Evolutionary conservation across 2,329 filamentous ascomycete species (phyloP), one percentile per base, ranked within the genome.

Genomic region (Amauroascus verrucosus): DNA sequence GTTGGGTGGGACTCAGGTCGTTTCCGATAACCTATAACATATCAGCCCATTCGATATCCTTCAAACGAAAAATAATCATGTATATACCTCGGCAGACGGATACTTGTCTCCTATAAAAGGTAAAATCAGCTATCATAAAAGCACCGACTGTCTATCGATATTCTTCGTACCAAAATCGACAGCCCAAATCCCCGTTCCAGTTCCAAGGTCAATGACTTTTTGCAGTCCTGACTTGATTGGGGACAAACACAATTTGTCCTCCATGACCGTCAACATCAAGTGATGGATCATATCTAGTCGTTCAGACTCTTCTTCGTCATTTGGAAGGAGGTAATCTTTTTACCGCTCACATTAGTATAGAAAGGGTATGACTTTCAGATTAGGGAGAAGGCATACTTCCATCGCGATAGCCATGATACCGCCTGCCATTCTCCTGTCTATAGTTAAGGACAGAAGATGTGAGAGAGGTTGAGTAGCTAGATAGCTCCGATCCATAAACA

Each of bases 201-300:
- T 78, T 3, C 75, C 76, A 16, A 78, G 63, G 60, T 78, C 77
- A 6, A 79, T 65, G 20, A 73, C 71, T 24, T 69, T 65, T 33
- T 65, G 66, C 1, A 70, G 69, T 16, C 26, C 43, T 5, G 55
- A 9, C 1, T 65, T 59, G 11, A 76, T 61, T 2, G 77, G 75
- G 6, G 74, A 71, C 13, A 73, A 65, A 59, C 70, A 70, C 4
- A 78, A 67, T 38, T 68, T 67, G 47, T 74, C 72, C 33, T 67
- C 64, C 40, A 74, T 69, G 1, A 72, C 65, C 54, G 80, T 72
- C 38, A 75, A 73, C 41, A 78, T 67, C 50, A 73, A 61, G 54
- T 74, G 69, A 33, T 60, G 58, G 32, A 61, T 54, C 26, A 63
- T 55, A 55, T 64, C 61, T 50, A 58, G 33, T 9, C 54, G 57